These are phyloP conservation scores for Yamadazyma blattariae DNA, from an alignment of 1,139 yeast genomes.

Conservation along the genomic window DNA sequence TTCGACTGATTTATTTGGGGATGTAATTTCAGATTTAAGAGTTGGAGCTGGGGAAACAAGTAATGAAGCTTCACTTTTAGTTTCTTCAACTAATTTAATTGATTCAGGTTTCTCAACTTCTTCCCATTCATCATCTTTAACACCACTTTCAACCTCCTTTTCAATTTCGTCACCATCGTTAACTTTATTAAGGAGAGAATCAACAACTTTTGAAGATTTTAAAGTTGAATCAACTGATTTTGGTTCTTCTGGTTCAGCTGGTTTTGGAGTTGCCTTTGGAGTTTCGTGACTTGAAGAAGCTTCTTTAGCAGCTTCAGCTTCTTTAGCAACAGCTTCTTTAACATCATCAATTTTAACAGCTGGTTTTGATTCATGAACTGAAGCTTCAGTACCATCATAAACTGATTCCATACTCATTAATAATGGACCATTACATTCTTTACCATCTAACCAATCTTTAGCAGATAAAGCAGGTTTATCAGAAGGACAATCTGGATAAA, in stretches of 20 bases:
- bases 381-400: constrained; percentile 70
- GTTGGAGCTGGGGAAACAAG: constrained; percentile 13
- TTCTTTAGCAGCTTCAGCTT: constrained; percentile 20
- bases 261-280: constrained; percentile 9
- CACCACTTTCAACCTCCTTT: constrained; percentile 23
- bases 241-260: constrained; percentile 11
- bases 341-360: constrained; percentile 24
- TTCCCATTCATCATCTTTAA: constrained; percentile 43
- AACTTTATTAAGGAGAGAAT: constrained; percentile 36
- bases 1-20: constrained; percentile 4
- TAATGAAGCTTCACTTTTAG: constrained; percentile 10
- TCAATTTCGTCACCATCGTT: constrained; percentile 43
- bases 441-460: constrained; percentile 76
- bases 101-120: constrained; percentile 31
- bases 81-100: constrained; percentile 11
- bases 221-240: constrained; percentile 38
- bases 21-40: constrained; percentile 6
- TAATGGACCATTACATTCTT: constrained; percentile 78
- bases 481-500: constrained; percentile 89
- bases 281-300: constrained; percentile 7
- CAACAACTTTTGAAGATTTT: constrained; percentile 38
- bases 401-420: constrained; percentile 71
- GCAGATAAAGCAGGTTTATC: constrained; percentile 74
- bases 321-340: constrained; percentile 22
- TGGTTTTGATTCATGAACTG: constrained; percentile 34